Percentiles rank a stretch among this genome's conserved stretches.
These are phyloP conservation scores for Rauvolfia tetraphylla DNA, from an alignment of 257 asterid genomes.

Conservation along the genomic window DNA sequence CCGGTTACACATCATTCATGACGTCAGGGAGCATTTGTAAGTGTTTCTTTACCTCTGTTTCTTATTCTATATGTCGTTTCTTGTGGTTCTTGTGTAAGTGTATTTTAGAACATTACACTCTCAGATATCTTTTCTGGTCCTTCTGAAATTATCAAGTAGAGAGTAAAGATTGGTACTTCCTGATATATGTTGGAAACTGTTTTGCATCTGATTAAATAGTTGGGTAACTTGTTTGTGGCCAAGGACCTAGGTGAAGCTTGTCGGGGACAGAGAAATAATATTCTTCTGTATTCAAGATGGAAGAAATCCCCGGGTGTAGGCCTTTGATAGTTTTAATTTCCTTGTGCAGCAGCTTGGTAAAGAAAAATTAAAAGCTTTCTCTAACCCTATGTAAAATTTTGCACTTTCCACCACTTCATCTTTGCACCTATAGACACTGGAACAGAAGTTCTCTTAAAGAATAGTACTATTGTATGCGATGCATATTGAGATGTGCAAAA, in stretches of 20 bases:
- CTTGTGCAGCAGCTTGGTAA: not conserved
- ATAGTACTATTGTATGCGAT: not conserved
- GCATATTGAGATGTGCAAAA: not conserved
- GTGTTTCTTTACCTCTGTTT: not conserved
- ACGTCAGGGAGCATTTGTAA: not conserved
- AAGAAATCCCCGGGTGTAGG: not conserved
- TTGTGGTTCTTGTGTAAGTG: not conserved
- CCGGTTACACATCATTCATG: not conserved
- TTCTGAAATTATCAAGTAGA: not conserved
- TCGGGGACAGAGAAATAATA: too few species aligned
- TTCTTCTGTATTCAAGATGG: too few species aligned
- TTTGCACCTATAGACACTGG: not conserved
- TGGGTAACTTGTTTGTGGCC: too few species aligned
- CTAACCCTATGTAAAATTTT: not conserved
- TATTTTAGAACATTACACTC: not conserved
- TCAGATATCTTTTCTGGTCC: not conserved
- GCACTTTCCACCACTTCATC: not conserved
- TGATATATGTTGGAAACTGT: not conserved
- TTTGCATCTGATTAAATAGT: not conserved
- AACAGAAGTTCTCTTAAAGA: not conserved
- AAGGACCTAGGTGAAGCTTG: too few species aligned
- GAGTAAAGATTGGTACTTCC: not conserved
- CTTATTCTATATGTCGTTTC: not conserved
- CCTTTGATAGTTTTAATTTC: not conserved
- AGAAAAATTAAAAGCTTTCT: not conserved